A percentile compares a stretch with the other conserved stretches of the same genome.
These are phyloP conservation scores for Mycena haematopus DNA, from an alignment of 768 basidiomycete species.

Conservation along the genomic window DNA sequence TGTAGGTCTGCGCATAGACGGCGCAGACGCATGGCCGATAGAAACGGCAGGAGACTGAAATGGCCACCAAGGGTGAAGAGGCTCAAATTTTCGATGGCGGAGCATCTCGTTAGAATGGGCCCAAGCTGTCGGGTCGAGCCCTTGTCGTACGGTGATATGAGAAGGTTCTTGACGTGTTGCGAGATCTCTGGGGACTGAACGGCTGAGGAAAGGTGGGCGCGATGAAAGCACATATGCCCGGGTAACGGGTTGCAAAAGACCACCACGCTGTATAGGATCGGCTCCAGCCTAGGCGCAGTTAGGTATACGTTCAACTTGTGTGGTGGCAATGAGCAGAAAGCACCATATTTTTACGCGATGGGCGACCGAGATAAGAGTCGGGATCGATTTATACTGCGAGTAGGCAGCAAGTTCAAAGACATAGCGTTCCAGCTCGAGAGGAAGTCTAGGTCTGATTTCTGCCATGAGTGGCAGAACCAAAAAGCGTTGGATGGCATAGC, in stretches of 20 bases:
- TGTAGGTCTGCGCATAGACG: neutral
- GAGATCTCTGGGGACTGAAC: slow-evolving; percentile 6
- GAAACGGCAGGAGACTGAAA: neutral
- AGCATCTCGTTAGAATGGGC: neutral
- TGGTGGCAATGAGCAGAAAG: neutral
- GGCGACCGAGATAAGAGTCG: slow-evolving; percentile 5
- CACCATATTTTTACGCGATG: slow-evolving; percentile 10
- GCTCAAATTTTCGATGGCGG: neutral
- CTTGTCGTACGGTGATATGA: neutral
- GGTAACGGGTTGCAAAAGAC: neutral
- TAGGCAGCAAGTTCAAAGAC: slow-evolving; percentile 3
- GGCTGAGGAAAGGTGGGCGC: neutral
- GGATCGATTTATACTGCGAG: slow-evolving; percentile 2
- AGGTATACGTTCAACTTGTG: neutral
- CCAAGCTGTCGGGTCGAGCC: neutral
- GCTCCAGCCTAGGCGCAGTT: neutral
- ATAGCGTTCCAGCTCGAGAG: slow-evolving; percentile 4
- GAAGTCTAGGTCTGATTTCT: neutral
- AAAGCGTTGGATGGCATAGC: neutral
- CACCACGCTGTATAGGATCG: slow-evolving; percentile 12
- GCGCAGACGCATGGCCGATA: slow-evolving; percentile 1
- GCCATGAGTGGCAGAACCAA: neutral
- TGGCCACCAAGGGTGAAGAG: too few relatives aligned
- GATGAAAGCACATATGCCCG: slow-evolving; percentile 1
- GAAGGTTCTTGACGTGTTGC: slow-evolving; percentile 3